These are phyloP conservation scores for Plectosphaerella sp. DNA, from an alignment of 2,329 filamentous ascomycete genomes.

Conservation along the genomic window DNA sequence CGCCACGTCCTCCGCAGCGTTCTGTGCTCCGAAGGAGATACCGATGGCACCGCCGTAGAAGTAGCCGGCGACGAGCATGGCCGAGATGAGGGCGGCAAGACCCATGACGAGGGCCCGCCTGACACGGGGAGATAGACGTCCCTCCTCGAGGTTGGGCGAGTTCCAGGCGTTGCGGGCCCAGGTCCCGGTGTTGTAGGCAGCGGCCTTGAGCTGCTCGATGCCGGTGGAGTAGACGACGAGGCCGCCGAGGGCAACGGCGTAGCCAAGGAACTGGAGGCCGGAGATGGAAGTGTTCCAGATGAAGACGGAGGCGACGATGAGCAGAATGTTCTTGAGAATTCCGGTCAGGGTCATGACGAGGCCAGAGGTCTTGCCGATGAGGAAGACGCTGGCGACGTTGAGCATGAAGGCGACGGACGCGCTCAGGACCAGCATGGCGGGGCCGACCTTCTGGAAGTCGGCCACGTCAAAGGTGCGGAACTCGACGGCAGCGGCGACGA, in stretches of 20 bases:
- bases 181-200: conserved; percentile 4
- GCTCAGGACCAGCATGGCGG: conserved; percentile 64
- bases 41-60: conserved; percentile 1
- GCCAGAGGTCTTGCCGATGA: conserved; percentile 85
- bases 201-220: conserved; percentile 21
- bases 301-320: conserved; percentile 71
- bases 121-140: conserved; percentile 16
- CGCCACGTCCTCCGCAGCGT: too few species aligned
- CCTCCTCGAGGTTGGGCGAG: conserved; percentile 11
- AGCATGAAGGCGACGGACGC: conserved; percentile 75
- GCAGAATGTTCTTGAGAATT: conserved; percentile 83
- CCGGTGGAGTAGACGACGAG: conserved; percentile 46
- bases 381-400: conserved; percentile 80
- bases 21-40: neutral
- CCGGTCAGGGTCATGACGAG: conserved; percentile 82
- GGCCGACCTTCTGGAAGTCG: conserved; percentile 62
- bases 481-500: conserved; percentile 67
- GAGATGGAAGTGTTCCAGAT: conserved; percentile 74
- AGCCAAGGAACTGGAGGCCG: conserved; percentile 70
- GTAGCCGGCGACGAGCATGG: conserved; percentile 4
- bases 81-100: conserved; percentile 9
- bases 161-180: conserved; percentile 12
- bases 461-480: conserved; percentile 59
- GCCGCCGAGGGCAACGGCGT: conserved; percentile 60
- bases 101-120: conserved; percentile 13